phyloP scores from a whole-genome alignment of 805 yeast species.

The Nakazawaea molendinolei region DNA sequence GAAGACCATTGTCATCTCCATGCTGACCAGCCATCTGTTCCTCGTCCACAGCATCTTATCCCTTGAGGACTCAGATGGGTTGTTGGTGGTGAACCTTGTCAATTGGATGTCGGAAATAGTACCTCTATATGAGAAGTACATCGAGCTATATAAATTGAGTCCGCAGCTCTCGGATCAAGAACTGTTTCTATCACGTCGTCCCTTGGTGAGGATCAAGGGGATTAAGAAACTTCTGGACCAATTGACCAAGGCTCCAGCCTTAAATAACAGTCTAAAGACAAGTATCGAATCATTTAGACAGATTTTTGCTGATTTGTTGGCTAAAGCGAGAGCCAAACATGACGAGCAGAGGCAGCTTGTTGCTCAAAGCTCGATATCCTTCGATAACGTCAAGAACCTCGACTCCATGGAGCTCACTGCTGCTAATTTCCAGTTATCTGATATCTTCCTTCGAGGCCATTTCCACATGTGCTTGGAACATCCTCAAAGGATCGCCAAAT shows the following conservation, averaged over 20 bases:
- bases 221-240: slow-evolving; percentile 18
- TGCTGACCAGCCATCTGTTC: slow-evolving; percentile 2
- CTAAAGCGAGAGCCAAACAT: slow-evolving; percentile 19
- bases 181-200: slow-evolving; percentile 22
- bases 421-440: slow-evolving; percentile 9
- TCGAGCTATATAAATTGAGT: slow-evolving; percentile 17
- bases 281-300: slow-evolving; percentile 12
- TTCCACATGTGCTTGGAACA: slow-evolving; percentile 10
- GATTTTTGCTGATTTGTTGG: slow-evolving; percentile 16
- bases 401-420: slow-evolving; percentile 12
- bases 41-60: slow-evolving; percentile 2
- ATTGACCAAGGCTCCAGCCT: slow-evolving; percentile 16
- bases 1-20: background rate
- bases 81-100: background rate
- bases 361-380: slow-evolving; percentile 12
- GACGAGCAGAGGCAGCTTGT: slow-evolving; percentile 17
- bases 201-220: slow-evolving; percentile 23
- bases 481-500: slow-evolving; percentile 8
- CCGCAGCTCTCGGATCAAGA: slow-evolving; percentile 21
- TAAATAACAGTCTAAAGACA: no score
- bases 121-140: slow-evolving; percentile 18
- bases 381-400: slow-evolving; percentile 10
- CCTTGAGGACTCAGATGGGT: background rate
- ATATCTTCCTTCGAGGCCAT: slow-evolving; percentile 9
- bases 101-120: slow-evolving; percentile 10